A percentile compares a stretch with the other conserved stretches of the same genome.
Conservation (phyloP, 2,329 filamentous ascomycete genomes). For the Lasiodiplodia gonubiensis region DNA sequence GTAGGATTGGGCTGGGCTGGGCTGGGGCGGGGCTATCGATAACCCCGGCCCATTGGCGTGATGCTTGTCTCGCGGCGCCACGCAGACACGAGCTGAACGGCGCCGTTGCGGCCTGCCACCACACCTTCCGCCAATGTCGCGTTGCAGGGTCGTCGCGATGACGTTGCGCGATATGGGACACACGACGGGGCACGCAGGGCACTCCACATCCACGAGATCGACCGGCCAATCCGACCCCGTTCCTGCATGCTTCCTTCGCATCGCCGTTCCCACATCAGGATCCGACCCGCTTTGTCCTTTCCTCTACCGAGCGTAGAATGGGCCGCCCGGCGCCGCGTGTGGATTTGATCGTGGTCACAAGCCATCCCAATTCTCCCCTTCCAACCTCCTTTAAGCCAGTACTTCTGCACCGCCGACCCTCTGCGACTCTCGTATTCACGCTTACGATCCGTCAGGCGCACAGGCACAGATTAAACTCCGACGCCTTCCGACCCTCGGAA, state of each 20-base stretch:
- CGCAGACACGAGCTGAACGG: constrained; percentile 7
- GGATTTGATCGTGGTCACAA: constrained; percentile 11
- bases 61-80: constrained; percentile 4
- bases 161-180: not conserved
- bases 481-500: not conserved
- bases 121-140: not conserved
- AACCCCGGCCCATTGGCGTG: not conserved
- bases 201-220: constrained; percentile 10
- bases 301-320: constrained; percentile 1
- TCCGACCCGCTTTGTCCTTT: not conserved
- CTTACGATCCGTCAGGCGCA: not conserved
- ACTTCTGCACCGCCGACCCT: not conserved
- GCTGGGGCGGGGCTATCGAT: not conserved
- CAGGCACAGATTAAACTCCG: constrained; percentile 9
- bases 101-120: not conserved
- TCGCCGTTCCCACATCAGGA: not conserved
- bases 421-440: not conserved
- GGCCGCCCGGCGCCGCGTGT: not conserved
- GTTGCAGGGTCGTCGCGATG: constrained; percentile 14
- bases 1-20: not conserved
- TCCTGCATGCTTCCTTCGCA: not conserved
- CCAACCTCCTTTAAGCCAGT: constrained; percentile 10
- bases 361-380: constrained; percentile 3
- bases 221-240: constrained; percentile 14
- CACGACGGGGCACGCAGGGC: not conserved